Evolutionary conservation across 768 basidiomycete species (phyloP).

Genomic region (Royoungia palumana): DNA sequence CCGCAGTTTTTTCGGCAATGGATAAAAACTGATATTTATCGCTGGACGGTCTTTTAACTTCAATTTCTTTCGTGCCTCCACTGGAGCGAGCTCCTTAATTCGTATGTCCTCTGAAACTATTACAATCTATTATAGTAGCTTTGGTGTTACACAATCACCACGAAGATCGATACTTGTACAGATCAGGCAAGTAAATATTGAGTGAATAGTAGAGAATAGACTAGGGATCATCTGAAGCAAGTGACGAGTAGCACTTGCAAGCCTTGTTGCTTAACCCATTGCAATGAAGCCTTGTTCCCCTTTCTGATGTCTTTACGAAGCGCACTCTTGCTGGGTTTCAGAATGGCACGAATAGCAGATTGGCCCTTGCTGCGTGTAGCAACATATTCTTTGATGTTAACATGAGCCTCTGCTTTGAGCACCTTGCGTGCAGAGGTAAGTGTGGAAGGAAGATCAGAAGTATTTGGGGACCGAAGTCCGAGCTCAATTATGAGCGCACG

Average conservation of each 20-base stretch:
- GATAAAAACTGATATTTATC: constrained; percentile 1
- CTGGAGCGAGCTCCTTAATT: constrained; percentile 4
- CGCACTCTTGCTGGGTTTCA: constrained; percentile 60
- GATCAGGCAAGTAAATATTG: no score
- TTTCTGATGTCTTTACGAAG: constrained; percentile 60
- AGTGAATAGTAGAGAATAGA: no score
- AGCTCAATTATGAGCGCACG: constrained; percentile 77
- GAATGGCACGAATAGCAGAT: constrained; percentile 52
- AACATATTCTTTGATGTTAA: constrained; percentile 74
- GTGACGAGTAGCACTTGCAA: constrained; percentile 61
- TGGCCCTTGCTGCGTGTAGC: constrained; percentile 61
- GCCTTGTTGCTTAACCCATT: constrained; percentile 64
- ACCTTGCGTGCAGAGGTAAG: constrained; percentile 66
- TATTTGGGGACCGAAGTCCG: constrained; percentile 48
- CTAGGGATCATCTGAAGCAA: constrained; percentile 35
- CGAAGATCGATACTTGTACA: background rate
- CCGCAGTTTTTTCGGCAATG: constrained; percentile 6
- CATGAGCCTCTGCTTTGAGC: constrained; percentile 61
- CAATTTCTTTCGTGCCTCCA: constrained; percentile 1
- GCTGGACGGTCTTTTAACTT: background rate
- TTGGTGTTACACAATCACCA: background rate
- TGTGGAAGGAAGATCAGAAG: constrained; percentile 49
- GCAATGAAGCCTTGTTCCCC: constrained; percentile 43
- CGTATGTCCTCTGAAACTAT: background rate
- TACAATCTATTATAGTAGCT: no score